These are phyloP conservation scores for Talaromyces pinophilus DNA, from an alignment of 2,329 filamentous ascomycete species.

Conservation along the genomic window DNA sequence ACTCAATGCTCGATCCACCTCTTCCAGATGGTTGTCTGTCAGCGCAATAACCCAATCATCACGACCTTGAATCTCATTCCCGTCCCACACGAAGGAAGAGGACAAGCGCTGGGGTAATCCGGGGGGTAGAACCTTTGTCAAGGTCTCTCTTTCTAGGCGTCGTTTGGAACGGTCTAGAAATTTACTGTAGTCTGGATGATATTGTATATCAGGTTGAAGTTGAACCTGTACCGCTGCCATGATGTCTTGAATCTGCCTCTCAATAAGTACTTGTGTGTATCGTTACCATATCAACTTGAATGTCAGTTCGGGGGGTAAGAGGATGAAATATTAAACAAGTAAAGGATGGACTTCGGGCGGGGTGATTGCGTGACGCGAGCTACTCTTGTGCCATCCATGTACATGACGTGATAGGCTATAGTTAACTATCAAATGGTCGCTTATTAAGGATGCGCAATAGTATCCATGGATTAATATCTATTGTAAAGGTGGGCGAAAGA, in stretches of 20 bases:
- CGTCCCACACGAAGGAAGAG: conserved; percentile 53
- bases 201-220: conserved; percentile 36
- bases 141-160: conserved; percentile 28
- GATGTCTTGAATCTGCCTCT: neutral
- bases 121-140: conserved; percentile 36
- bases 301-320: neutral
- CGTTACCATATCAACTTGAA: neutral
- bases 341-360: neutral
- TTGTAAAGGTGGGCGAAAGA: neutral
- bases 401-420: neutral
- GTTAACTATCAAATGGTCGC: neutral
- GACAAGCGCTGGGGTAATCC: conserved; percentile 46
- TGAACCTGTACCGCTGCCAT: conserved; percentile 8
- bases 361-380: conserved; percentile 14
- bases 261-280: too few relatives aligned
- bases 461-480: neutral
- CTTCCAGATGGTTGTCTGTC: conserved; percentile 41
- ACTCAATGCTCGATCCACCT: conserved; percentile 46
- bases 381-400: conserved; percentile 11
- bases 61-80: conserved; percentile 37
- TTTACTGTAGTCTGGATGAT: conserved; percentile 33
- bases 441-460: neutral
- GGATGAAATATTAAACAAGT: neutral
- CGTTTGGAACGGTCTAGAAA: conserved; percentile 28
- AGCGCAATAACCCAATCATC: conserved; percentile 48